Percentiles rank a stretch among this genome's conserved stretches.
phyloP scores from a whole-genome alignment of 495 filamentous ascomycete species.

The Trichoderma gamsii region DNA sequence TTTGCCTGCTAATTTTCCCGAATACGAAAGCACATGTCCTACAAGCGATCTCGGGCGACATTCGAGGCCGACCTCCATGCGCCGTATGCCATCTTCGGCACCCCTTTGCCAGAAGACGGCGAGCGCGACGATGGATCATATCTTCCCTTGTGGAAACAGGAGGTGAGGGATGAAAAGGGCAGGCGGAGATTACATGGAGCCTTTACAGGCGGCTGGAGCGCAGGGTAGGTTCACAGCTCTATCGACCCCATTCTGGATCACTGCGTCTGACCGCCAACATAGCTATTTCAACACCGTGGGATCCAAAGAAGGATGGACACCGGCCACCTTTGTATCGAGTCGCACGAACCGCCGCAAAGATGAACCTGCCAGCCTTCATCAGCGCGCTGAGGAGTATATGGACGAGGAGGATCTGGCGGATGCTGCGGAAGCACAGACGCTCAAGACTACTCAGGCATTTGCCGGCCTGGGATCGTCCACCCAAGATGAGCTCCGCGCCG shows the following conservation, averaged over 20 bases:
- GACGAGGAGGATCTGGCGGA: slow-evolving; percentile 94
- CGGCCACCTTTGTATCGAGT: slow-evolving; percentile 85
- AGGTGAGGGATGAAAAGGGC: slow-evolving; percentile 89
- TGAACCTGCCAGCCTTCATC: slow-evolving; percentile 42
- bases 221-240: slow-evolving; percentile 57
- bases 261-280: background rate
- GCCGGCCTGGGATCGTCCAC: slow-evolving; percentile 69
- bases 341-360: slow-evolving; percentile 72
- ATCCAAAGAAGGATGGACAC: slow-evolving; percentile 96
- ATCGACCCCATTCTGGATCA: slow-evolving; percentile 6
- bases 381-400: slow-evolving; percentile 90
- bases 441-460: slow-evolving; percentile 68
- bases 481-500: slow-evolving; percentile 45
- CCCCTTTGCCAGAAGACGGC: slow-evolving; percentile 75
- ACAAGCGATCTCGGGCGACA: slow-evolving; percentile 70
- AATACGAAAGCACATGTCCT: slow-evolving; percentile 50
- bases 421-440: slow-evolving; percentile 63
- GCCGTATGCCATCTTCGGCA: slow-evolving; percentile 79
- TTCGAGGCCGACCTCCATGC: slow-evolving; percentile 79
- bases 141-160: slow-evolving; percentile 93
- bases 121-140: slow-evolving; percentile 91
- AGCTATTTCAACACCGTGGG: slow-evolving; percentile 98
- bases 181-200: slow-evolving; percentile 90
- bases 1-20: background rate
- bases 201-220: slow-evolving; percentile 94